Conservation (phyloP, 1,284 basidiomycete genomes). For the Ganoderma sp. region DNA sequence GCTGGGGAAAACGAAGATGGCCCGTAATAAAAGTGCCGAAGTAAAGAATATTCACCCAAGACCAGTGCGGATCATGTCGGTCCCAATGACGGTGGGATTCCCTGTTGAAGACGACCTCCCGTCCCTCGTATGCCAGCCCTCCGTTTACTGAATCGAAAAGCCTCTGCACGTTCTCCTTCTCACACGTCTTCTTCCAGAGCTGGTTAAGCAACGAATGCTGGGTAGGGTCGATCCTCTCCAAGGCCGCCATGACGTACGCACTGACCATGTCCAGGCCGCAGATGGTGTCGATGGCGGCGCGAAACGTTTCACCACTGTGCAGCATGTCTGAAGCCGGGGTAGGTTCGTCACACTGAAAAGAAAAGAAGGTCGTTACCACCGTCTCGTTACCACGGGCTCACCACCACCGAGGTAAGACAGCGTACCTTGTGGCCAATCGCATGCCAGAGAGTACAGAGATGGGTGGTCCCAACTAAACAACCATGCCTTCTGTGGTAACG, state of each 20-base stretch:
- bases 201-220: neutral
- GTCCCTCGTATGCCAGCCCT: neutral
- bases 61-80: neutral
- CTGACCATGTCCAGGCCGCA: neutral
- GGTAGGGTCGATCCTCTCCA: neutral
- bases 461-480: neutral
- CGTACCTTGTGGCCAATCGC: neutral
- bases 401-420: no score
- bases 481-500: neutral
- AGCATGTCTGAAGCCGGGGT: neutral
- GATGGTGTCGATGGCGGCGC: neutral
- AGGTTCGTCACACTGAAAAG: neutral
- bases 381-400: no score
- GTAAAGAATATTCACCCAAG: neutral
- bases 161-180: neutral
- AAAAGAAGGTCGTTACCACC: no score
- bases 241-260: neutral
- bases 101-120: neutral
- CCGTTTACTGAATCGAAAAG: neutral
- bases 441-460: neutral
- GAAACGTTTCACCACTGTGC: neutral
- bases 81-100: neutral
- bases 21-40: neutral
- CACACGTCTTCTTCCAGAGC: neutral
- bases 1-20: neutral